Percentiles rank a stretch among this genome's conserved stretches.
phyloP scores from a whole-genome alignment of 257 asterid species.

The Petunia axillaris region DNA sequence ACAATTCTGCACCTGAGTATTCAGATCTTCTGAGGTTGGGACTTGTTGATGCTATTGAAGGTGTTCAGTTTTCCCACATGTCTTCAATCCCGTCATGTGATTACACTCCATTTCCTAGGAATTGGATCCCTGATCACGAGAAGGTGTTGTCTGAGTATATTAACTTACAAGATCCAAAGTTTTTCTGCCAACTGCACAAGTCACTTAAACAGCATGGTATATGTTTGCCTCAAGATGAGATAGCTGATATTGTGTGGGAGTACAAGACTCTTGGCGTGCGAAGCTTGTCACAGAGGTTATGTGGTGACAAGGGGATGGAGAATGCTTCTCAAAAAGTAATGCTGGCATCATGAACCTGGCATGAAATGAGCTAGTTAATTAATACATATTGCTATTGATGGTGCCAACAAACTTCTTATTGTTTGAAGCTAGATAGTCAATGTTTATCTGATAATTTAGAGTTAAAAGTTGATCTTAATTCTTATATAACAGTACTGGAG shows the following conservation, averaged over 20 bases:
- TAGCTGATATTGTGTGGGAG: constrained; percentile 82
- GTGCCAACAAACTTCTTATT: constrained; percentile 9
- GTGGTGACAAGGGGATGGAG: constrained; percentile 36
- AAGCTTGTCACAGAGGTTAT: constrained; percentile 40
- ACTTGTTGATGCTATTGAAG: constrained; percentile 87
- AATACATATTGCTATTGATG: not conserved
- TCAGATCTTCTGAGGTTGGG: constrained; percentile 96
- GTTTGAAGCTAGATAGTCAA: constrained; percentile 5
- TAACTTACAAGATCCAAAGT: constrained; percentile 72
- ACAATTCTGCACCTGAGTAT: constrained; percentile 90
- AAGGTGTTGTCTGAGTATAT: constrained; percentile 68
- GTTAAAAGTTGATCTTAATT: constrained; percentile 4
- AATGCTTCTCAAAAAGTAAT: constrained; percentile 30
- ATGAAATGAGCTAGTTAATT: constrained; percentile 9
- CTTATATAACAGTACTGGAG: not conserved
- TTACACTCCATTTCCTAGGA: constrained; percentile 88
- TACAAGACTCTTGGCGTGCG: constrained; percentile 69
- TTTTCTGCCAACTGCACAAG: constrained; percentile 72
- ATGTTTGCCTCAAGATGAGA: constrained; percentile 73
- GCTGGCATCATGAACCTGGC: constrained; percentile 18
- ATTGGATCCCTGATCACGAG: constrained; percentile 92
- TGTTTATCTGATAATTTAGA: constrained; percentile 2
- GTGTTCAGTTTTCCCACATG: constrained; percentile 86
- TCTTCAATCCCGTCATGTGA: constrained; percentile 82
- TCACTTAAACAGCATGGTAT: constrained; percentile 61